phyloP scores from a whole-genome alignment of 208 protist species.

The Leptomonas pyrrhocoris region DNA sequence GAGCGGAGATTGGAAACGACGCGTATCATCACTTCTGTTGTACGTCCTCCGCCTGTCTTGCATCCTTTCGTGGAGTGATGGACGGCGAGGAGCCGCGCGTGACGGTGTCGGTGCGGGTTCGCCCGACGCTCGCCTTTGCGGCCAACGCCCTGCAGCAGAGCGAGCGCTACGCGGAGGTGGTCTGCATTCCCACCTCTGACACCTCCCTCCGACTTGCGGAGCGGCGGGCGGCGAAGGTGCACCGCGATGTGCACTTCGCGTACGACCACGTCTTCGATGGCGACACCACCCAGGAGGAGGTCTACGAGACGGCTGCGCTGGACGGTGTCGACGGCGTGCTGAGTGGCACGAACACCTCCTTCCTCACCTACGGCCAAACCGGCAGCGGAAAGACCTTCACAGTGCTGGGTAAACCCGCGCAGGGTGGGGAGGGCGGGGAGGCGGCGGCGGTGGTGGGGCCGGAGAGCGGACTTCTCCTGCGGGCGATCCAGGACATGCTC shows the following conservation, averaged over 20 bases:
- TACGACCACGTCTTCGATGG: constrained; percentile 78
- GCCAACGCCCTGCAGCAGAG: constrained; percentile 42
- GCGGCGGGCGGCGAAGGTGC: constrained; percentile 36
- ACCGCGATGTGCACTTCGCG: constrained; percentile 44
- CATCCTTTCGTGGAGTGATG: neutral
- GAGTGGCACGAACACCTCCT: constrained; percentile 55
- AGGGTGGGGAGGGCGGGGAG: constrained; percentile 4
- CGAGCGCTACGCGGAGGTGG: constrained; percentile 61
- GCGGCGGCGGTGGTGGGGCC: constrained; percentile 38
- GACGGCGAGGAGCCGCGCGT: constrained; percentile 31
- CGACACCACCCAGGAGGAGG: constrained; percentile 65
- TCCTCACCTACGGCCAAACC: constrained; percentile 88
- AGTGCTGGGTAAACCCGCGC: constrained; percentile 37
- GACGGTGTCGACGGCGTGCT: constrained; percentile 64
- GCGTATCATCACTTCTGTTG: neutral
- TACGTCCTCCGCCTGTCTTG: neutral
- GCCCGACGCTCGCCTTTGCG: constrained; percentile 55
- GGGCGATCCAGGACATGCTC: constrained; percentile 71
- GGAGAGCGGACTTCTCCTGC: constrained; percentile 74
- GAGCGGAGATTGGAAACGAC: too few species aligned
- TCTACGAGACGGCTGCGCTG: constrained; percentile 77
- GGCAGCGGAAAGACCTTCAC: constrained; percentile 90
- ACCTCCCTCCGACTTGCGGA: constrained; percentile 51
- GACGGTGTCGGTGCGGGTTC: constrained; percentile 68
- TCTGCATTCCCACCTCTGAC: constrained; percentile 54